Evolutionary conservation across 139 green algal species (phyloP).

Genomic region (Picochlorum sp.): DNA sequence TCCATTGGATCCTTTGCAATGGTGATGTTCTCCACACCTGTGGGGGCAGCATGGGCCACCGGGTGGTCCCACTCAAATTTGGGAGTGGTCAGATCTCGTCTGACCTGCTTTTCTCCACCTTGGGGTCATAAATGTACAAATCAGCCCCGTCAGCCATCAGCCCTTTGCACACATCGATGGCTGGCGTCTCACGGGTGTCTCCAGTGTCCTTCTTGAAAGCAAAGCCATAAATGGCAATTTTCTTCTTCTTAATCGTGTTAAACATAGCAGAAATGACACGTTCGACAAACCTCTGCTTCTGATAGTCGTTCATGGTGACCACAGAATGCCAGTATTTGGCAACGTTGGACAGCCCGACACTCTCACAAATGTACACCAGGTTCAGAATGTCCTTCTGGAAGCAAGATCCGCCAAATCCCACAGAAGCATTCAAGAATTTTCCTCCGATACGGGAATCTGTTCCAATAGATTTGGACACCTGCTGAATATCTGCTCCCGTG

Average conservation of each 20-base stretch:
- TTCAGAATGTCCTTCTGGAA: conserved; percentile 99
- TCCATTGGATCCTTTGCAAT: conserved; percentile 45
- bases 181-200: conserved; percentile 97
- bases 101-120: conserved; percentile 77
- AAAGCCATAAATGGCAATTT: conserved; percentile 94
- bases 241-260: conserved; percentile 97
- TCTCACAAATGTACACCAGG: conserved; percentile 94
- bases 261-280: conserved; percentile 95
- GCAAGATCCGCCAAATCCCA: conserved; percentile 98
- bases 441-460: conserved; percentile 89
- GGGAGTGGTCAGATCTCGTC: conserved; percentile 65
- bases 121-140: conserved; percentile 87
- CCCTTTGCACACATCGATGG: conserved; percentile 91
- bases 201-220: conserved; percentile 98
- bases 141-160: conserved; percentile 43
- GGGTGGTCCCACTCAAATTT: conserved; percentile 94
- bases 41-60: conserved; percentile 25
- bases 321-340: conserved; percentile 93
- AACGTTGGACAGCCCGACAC: conserved; percentile 83
- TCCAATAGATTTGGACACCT: conserved; percentile 87
- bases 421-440: conserved; percentile 96
- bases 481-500: conserved; percentile 85
- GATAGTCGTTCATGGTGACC: conserved; percentile 97
- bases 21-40: conserved; percentile 38
- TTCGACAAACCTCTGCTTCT: conserved; percentile 96